Conservation (phyloP, 2,329 filamentous ascomycete genomes). For the Alternaria triticimaculans region DNA sequence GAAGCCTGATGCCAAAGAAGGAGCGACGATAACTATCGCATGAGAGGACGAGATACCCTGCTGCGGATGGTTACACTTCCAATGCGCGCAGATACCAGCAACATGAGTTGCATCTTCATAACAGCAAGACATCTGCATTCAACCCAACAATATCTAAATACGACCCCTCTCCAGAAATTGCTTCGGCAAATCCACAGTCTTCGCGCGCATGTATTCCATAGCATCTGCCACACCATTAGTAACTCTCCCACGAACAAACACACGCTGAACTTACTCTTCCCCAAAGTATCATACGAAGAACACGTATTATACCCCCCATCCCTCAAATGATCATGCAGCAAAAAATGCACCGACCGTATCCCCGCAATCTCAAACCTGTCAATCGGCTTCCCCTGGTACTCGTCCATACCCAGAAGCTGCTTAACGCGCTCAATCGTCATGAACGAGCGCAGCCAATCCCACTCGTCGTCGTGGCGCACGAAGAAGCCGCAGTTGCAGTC, state of each 20-base stretch:
- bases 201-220: slow-evolving; percentile 28
- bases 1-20: too few species aligned
- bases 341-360: slow-evolving; percentile 43
- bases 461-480: slow-evolving; percentile 43
- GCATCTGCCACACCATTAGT: slow-evolving; percentile 5
- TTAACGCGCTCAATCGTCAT: slow-evolving; percentile 36
- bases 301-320: slow-evolving; percentile 43
- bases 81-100: neutral
- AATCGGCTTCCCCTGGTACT: slow-evolving; percentile 25
- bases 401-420: slow-evolving; percentile 36
- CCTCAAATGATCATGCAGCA: slow-evolving; percentile 53
- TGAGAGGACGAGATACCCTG: too few species aligned
- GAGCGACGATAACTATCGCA: too few species aligned
- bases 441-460: slow-evolving; percentile 40
- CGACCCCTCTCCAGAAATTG: slow-evolving; percentile 20
- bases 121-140: neutral
- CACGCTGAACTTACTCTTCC: slow-evolving; percentile 11
- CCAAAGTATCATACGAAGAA: slow-evolving; percentile 7
- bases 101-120: neutral
- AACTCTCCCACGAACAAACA: too few species aligned
- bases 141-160: neutral
- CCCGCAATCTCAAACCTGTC: slow-evolving; percentile 17
- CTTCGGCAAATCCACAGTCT: slow-evolving; percentile 24
- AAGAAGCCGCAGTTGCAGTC: slow-evolving; percentile 49
- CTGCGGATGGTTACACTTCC: too few species aligned